phyloP scores from a whole-genome alignment of 2,329 filamentous ascomycete genomes.

The Sporothrix curviconia region DNA sequence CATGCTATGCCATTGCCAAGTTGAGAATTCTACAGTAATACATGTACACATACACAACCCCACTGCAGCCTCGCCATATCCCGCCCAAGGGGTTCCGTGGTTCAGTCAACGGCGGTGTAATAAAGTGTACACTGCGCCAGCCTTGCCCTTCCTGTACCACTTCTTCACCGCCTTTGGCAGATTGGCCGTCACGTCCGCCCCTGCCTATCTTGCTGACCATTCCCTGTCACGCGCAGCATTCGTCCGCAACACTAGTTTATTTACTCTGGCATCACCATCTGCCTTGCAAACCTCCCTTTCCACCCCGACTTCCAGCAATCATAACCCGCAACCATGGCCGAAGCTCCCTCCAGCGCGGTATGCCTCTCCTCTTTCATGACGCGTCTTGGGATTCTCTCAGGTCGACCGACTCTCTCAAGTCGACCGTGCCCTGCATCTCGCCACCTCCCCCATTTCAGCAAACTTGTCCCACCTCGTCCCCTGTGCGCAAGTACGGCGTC shows the following conservation, averaged over 20 bases:
- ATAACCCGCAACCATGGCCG: conserved; percentile 13
- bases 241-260: not conserved
- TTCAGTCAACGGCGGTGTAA: no score
- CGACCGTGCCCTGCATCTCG: not conserved
- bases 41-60: no score
- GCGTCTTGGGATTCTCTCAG: not conserved
- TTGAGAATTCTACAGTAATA: no score
- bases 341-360: conserved; percentile 14
- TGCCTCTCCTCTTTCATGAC: not conserved
- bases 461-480: not conserved
- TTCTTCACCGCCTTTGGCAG: conserved; percentile 11
- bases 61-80: conserved; percentile 4
- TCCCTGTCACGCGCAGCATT: not conserved
- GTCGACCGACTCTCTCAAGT: no score
- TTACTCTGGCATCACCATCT: conserved; percentile 1
- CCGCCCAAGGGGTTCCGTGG: no score
- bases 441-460: not conserved
- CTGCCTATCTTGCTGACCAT: conserved; percentile 2
- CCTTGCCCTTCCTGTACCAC: not conserved
- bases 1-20: no score
- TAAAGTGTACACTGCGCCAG: no score
- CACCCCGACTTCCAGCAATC: no score
- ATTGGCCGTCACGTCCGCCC: not conserved
- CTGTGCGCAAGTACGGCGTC: not conserved
- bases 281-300: not conserved